Evolutionary conservation across 768 basidiomycete species (phyloP), one percentile per base, ranked within the genome.

Genomic region (Lactarius deliciosus): DNA sequence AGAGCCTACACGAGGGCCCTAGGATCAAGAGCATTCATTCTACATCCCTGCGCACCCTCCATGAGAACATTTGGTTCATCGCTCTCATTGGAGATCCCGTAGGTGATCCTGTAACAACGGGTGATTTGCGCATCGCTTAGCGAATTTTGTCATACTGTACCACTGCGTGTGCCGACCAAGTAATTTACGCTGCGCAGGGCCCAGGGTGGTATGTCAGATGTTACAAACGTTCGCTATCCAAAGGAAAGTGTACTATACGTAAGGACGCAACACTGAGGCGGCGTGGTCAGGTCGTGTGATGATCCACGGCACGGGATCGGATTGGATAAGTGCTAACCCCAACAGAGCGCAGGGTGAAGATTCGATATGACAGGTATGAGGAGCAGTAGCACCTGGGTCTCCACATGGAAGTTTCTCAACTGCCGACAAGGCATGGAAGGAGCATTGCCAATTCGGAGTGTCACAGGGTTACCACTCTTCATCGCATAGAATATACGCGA

Each of bases 291-390:
- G 50, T 1, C 22, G 10, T 47, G 47, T 25, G 50, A 53, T 13
- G 25, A 53, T 25, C 20, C 50, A 50, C 22, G 25, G 22, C 50
- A 53, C 25, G 13, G 15, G 7, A 53, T 25, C 84, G 92, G n/a
- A 77, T 94, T 64, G 87, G 89, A 10, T 91, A 92, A 76, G 90
- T 89, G 0, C 92, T 94, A 71, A 91, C 89, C 0, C 86, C 88
- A 2, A 94, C 93, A 3, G 87, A 91, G 68, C 84, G 87, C 0
- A 88, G 88, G 0, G 85, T 92, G n/a, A 74, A 73, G 20, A 85
- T 94, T 57, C 68, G 70, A 11, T 75, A 75, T 2, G 68, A 79
- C 56, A 81, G 93, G 70, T 92, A 91, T 86, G 81, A 85, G 60
- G 78, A 81, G 63, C 81, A 91, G 55, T 74, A 75, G 0, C 91